Evolutionary conservation across 345 rosid species (phyloP), one percentile per base, ranked within the genome.

Genomic region (Gossypium bickii): DNA sequence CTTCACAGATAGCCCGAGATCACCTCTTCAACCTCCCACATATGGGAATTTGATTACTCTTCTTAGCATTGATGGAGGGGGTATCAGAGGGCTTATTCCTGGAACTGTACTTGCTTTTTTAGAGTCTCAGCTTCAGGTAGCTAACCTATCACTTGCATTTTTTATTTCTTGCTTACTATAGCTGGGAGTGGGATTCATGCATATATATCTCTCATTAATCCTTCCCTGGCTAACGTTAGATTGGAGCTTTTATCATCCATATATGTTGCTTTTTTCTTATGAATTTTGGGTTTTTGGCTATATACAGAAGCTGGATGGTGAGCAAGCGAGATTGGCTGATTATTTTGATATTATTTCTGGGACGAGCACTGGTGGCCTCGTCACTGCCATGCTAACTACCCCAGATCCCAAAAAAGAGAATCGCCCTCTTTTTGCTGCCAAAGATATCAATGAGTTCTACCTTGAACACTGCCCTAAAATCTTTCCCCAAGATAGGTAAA

Each of bases 11-110:
- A 80, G 81, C 64, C 87, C 89, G 12, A 73, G 74, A 77, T 80
- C 88, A 24, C 89, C 89, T 41, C 76, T 87, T 5, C 92, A 87
- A 45, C 88, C 88, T 38, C 90, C 92, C 3, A 83, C 89, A 17
- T 77, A 70, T 56, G 91, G 92, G 66, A 79, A 81, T 72, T 55
- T 82, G 29, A 53, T 92, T 43, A 92, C 92, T 13, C 67, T 92
- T 66, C 95, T 90, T 17, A 87, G 92, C 78, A 90, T 90, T 9
- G 96, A 92, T 34, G 97, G 97, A 4, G 96, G 97, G 25, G 97
- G 97, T 9, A 83, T 90, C 13, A 81, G 96, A 83, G 97, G 96
- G 51, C 52, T 92, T 9, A 86, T 92, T 52, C 96, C 96, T 0
- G 91, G 83, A 29, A 79, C 78, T 12, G 86, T 92, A 10, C 92